These are phyloP conservation scores for Ceratocystis diversiconidia DNA, from an alignment of 2,329 filamentous ascomycete genomes.

Conservation along the genomic window DNA sequence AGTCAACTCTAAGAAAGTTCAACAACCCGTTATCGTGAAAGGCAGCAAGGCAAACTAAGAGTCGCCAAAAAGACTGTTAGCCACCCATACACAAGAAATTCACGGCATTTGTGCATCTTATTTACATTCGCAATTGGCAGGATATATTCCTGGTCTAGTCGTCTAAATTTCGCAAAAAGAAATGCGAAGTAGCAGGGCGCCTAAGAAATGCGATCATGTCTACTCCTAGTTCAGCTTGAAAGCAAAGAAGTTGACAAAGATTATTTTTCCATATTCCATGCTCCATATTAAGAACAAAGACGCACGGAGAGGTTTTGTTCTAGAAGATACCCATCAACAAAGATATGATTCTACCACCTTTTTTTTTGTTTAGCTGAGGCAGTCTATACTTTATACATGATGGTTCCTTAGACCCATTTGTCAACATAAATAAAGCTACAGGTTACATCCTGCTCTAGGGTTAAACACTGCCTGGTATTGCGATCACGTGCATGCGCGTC, in stretches of 20 bases:
- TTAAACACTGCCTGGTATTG: neutral
- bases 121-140: neutral
- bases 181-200: neutral
- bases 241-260: neutral
- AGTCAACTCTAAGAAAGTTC: conserved; percentile 50
- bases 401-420: no score
- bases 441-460: neutral
- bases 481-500: conserved; percentile 15
- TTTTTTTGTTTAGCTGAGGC: neutral
- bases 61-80: neutral
- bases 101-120: neutral
- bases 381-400: neutral
- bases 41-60: conserved; percentile 13
- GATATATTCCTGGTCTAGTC: neutral
- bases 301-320: neutral
- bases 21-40: conserved; percentile 13
- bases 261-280: neutral
- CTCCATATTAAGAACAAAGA: neutral
- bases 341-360: neutral
- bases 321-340: conserved; percentile 15
- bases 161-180: neutral
- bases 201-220: neutral
- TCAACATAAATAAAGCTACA: neutral
- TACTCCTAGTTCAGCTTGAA: neutral
- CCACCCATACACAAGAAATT: no score